These are phyloP conservation scores for Pinus taeda DNA, from an alignment of 75 land plant genomes.

Conservation along the genomic window DNA sequence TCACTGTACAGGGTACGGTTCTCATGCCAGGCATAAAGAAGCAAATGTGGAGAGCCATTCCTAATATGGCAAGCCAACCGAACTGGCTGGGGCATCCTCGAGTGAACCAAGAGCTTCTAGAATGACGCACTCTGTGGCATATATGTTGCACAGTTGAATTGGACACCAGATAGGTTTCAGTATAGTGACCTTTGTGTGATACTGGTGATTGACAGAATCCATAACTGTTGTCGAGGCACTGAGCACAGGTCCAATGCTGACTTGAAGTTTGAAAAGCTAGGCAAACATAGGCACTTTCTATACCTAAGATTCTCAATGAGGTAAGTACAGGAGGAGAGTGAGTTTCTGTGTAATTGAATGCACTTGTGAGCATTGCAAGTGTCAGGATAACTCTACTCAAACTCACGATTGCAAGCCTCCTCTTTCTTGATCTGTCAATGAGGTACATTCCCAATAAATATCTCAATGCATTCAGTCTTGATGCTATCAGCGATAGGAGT, in stretches of 20 bases:
- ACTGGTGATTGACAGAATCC: background rate
- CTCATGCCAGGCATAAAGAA: conserved; percentile 79
- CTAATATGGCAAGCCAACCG: conserved; percentile 67
- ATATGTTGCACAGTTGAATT: conserved; percentile 11
- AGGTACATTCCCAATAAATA: too few species aligned
- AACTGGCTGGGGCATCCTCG: conserved; percentile 77
- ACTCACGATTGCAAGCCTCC: too few species aligned
- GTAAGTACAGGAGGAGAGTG: too few species aligned
- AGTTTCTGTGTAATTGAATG: too few species aligned
- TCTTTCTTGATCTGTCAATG: too few species aligned
- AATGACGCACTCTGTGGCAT: conserved; percentile 22
- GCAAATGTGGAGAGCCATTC: conserved; percentile 58
- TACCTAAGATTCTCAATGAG: too few species aligned
- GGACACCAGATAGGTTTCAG: conserved; percentile 62
- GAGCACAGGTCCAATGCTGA: conserved; percentile 18
- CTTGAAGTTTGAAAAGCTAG: background rate
- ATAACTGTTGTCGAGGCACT: conserved; percentile 2
- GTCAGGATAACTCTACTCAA: too few species aligned
- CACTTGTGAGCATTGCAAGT: too few species aligned
- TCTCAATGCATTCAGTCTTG: too few species aligned
- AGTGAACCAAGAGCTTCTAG: conserved; percentile 48
- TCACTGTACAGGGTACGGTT: conserved; percentile 83
- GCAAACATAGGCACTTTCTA: background rate
- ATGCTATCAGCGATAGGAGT: too few species aligned
- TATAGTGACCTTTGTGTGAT: conserved; percentile 30